These are phyloP conservation scores for Solanum medicagineum DNA, from an alignment of 257 asterid genomes.

Conservation along the genomic window DNA sequence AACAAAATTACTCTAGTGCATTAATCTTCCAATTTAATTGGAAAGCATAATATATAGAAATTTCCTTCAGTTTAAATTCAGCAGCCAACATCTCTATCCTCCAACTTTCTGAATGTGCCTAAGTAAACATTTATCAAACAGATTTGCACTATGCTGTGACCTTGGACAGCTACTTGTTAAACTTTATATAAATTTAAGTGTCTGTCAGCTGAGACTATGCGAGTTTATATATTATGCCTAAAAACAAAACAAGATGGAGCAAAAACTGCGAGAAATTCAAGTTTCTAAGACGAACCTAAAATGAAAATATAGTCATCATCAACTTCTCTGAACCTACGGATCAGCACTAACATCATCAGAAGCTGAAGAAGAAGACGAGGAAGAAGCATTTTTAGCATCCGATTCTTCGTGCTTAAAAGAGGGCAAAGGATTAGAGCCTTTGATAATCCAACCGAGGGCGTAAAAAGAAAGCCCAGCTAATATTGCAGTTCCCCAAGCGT, in stretches of 20 bases:
- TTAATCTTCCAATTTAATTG: not conserved
- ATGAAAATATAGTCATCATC: not conserved
- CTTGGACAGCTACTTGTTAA: no score
- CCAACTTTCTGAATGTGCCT: not conserved
- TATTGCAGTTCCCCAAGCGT: constrained; percentile 95
- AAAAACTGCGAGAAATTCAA: not conserved
- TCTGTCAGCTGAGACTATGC: no score
- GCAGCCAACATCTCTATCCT: not conserved
- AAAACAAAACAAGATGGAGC: not conserved
- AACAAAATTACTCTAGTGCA: not conserved
- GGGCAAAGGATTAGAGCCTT: constrained; percentile 76
- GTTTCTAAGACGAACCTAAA: not conserved
- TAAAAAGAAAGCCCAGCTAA: constrained; percentile 80
- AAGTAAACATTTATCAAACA: not conserved
- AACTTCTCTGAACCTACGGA: not conserved
- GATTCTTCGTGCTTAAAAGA: constrained; percentile 24
- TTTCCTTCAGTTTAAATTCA: not conserved
- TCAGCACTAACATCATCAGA: constrained; percentile 2
- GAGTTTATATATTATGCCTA: not conserved
- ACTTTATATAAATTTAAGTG: no score
- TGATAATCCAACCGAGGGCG: constrained; percentile 85
- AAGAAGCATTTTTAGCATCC: not conserved
- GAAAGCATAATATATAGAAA: not conserved
- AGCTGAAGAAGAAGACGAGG: not conserved
- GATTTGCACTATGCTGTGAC: not conserved